These are phyloP conservation scores for Globisporangium viniferum DNA, from an alignment of 352 stramenopile genomes.

Conservation along the genomic window DNA sequence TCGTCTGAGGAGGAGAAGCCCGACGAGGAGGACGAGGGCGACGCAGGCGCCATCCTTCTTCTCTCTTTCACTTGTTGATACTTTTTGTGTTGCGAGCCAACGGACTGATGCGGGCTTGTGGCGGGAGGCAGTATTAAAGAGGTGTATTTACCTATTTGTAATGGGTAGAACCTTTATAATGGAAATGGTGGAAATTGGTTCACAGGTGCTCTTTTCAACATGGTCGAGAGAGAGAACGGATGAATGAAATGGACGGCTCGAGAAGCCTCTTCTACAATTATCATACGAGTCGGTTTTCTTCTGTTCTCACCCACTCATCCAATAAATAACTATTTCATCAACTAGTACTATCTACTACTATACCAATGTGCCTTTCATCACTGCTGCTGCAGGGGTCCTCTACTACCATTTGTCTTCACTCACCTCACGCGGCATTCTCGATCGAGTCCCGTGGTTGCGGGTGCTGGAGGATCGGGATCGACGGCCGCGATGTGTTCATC, in stretches of 20 bases:
- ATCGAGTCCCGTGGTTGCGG: not conserved
- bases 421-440: not conserved
- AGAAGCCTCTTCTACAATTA: not conserved
- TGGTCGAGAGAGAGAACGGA: not conserved
- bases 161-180: not conserved
- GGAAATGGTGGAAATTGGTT: not conserved
- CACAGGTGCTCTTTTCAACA: too few species aligned
- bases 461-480: slow-evolving; percentile 2
- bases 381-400: not conserved
- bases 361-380: not conserved
- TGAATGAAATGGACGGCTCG: not conserved
- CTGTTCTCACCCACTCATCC: not conserved
- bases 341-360: not conserved
- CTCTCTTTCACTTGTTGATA: not conserved
- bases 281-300: not conserved
- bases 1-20: slow-evolving; percentile 47
- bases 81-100: not conserved
- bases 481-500: not conserved
- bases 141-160: not conserved
- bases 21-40: slow-evolving; percentile 30
- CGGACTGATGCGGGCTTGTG: not conserved
- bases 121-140: not conserved
- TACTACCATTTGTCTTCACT: not conserved
- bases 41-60: not conserved
- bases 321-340: not conserved